Evolutionary conservation across 2,329 filamentous ascomycete genomes (phyloP).

Genomic region (Aureobasidium sp.): DNA sequence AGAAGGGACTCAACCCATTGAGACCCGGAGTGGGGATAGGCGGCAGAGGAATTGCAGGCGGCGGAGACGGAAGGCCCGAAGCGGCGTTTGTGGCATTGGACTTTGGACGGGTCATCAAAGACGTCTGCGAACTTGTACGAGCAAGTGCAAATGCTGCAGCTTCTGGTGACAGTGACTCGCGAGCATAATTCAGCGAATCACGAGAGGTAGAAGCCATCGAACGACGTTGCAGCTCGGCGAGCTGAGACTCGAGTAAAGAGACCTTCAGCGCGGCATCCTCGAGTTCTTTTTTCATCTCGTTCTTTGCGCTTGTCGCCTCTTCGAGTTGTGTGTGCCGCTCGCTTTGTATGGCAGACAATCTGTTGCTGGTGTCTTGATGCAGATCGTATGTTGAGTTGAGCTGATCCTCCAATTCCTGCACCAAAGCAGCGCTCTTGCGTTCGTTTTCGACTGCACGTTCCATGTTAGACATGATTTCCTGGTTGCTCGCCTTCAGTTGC

Average conservation of each 20-base stretch:
- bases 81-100: constrained; percentile 67
- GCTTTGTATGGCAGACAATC: constrained; percentile 59
- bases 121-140: constrained; percentile 33
- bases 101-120: constrained; percentile 9
- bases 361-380: constrained; percentile 74
- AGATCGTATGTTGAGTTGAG: constrained; percentile 92
- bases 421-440: constrained; percentile 82
- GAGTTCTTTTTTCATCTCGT: constrained; percentile 49
- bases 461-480: constrained; percentile 49
- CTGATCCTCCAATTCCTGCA: constrained; percentile 95
- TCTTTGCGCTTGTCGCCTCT: constrained; percentile 31
- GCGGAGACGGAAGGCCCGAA: constrained; percentile 77
- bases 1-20: constrained; percentile 18
- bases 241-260: constrained; percentile 62
- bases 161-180: constrained; percentile 38
- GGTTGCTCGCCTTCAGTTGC: constrained; percentile 40
- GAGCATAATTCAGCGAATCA: constrained; percentile 19
- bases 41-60: constrained; percentile 90
- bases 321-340: constrained; percentile 37
- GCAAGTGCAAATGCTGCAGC: constrained; percentile 35
- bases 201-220: constrained; percentile 24
- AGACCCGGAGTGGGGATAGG: constrained; percentile 57
- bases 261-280: constrained; percentile 73
- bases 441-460: constrained; percentile 55
- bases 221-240: constrained; percentile 41